These are phyloP conservation scores for Termitomyces sp. DNA, from an alignment of 768 basidiomycete genomes.

Conservation along the genomic window DNA sequence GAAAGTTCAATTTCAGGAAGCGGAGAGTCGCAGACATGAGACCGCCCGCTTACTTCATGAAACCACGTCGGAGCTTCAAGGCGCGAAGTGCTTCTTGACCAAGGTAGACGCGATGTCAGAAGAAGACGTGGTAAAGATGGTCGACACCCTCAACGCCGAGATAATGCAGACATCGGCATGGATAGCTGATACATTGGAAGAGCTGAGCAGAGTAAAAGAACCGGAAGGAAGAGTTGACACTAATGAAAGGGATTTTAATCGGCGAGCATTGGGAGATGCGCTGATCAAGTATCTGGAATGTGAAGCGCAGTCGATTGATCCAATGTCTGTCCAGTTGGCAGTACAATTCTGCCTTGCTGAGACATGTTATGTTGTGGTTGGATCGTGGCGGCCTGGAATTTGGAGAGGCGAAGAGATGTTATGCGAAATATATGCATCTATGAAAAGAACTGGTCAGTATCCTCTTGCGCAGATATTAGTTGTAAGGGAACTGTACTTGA, in stretches of 20 bases:
- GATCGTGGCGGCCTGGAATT: slow-evolving; percentile 11
- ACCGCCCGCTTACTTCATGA: slow-evolving; percentile 19
- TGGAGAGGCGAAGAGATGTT: slow-evolving; percentile 8
- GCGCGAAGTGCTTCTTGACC: slow-evolving; percentile 35
- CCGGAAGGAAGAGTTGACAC: neutral
- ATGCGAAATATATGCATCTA: slow-evolving; percentile 8
- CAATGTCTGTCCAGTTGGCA: slow-evolving; percentile 14
- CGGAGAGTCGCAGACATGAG: slow-evolving; percentile 15
- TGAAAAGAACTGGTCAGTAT: slow-evolving; percentile 11
- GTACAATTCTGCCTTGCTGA: slow-evolving; percentile 10
- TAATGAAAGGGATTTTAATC: slow-evolving; percentile 3
- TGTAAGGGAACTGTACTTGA: neutral
- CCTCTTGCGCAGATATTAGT: neutral
- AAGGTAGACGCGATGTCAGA: slow-evolving; percentile 38
- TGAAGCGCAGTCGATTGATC: slow-evolving; percentile 7
- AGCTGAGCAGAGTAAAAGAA: slow-evolving; percentile 1
- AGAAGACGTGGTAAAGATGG: slow-evolving; percentile 30
- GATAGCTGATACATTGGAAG: slow-evolving; percentile 13
- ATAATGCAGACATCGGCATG: slow-evolving; percentile 16
- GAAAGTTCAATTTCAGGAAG: slow-evolving; percentile 9
- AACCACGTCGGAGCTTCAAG: slow-evolving; percentile 33
- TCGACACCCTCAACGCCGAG: slow-evolving; percentile 14
- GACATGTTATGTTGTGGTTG: slow-evolving; percentile 7
- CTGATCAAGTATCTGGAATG: slow-evolving; percentile 4
- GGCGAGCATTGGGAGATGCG: slow-evolving; percentile 3